Conservation (phyloP, 2,329 filamentous ascomycete genomes). For the Diaporthe sp. region DNA sequence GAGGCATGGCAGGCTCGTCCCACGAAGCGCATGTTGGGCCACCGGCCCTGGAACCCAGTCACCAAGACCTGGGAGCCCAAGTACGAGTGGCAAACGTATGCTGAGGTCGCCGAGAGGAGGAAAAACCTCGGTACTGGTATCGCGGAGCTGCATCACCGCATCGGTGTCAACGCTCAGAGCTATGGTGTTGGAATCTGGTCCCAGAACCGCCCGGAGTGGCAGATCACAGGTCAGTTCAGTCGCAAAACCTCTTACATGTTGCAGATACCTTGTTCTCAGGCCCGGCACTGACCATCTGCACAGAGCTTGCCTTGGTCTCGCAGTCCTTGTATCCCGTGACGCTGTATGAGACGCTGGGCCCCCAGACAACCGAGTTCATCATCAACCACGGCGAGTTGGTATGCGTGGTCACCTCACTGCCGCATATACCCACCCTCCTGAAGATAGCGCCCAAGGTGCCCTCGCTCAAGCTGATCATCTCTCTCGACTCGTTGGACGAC, state of each 20-base stretch:
- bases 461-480: slow-evolving; percentile 88
- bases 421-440: slow-evolving; percentile 84
- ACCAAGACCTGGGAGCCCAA: slow-evolving; percentile 80
- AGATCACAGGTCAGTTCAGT: slow-evolving; percentile 75
- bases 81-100: slow-evolving; percentile 89
- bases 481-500: slow-evolving; percentile 83
- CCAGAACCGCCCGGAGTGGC: slow-evolving; percentile 90
- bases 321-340: slow-evolving; percentile 92
- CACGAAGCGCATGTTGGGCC: slow-evolving; percentile 82
- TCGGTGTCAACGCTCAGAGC: slow-evolving; percentile 75
- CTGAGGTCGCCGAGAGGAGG: slow-evolving; percentile 81
- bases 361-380: slow-evolving; percentile 94
- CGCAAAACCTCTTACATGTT: not conserved
- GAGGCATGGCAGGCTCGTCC: slow-evolving; percentile 72
- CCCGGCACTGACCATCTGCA: slow-evolving; percentile 1
- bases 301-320: slow-evolving; percentile 88
- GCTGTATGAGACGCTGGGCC: slow-evolving; percentile 94
- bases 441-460: slow-evolving; percentile 85
- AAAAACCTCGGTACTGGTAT: slow-evolving; percentile 89
- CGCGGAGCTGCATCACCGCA: slow-evolving; percentile 82
- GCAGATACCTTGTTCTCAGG: not conserved
- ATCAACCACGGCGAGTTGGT: slow-evolving; percentile 88
- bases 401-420: slow-evolving; percentile 83
- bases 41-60: slow-evolving; percentile 81
- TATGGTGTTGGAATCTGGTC: slow-evolving; percentile 88